Evolutionary conservation across 805 yeast species (phyloP).

Genomic region (Wickerhamomyces strasburgensis): DNA sequence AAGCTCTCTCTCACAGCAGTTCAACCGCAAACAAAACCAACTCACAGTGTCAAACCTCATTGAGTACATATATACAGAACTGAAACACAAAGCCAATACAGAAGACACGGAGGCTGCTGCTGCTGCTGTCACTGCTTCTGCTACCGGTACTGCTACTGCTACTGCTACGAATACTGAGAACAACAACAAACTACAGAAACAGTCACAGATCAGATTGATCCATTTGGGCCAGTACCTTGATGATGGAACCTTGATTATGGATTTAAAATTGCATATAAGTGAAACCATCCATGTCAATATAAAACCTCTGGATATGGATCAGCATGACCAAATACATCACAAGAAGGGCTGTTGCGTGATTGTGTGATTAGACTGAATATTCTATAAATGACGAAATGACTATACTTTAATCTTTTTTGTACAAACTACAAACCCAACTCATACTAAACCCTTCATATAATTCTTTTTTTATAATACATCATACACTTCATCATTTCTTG

Average conservation of each 20-base stretch:
- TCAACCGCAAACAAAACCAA: background rate
- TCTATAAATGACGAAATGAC: too few relatives aligned
- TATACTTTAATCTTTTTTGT: too few relatives aligned
- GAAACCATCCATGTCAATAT: constrained; percentile 27
- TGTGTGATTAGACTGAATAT: too few relatives aligned
- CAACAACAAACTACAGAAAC: too few relatives aligned
- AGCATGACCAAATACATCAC: background rate
- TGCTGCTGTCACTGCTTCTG: background rate
- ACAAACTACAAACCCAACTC: too few relatives aligned
- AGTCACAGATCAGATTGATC: constrained; percentile 25
- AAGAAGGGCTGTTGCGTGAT: constrained; percentile 13
- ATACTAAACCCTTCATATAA: too few relatives aligned
- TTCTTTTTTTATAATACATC: background rate
- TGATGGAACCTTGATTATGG: constrained; percentile 1
- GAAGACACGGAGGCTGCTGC: background rate
- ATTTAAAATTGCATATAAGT: constrained; percentile 19
- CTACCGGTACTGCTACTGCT: background rate
- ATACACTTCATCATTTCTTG: constrained; percentile 21
- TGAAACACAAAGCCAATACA: too few relatives aligned
- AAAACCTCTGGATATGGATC: constrained; percentile 25
- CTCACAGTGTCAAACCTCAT: constrained; percentile 2
- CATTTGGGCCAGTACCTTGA: constrained; percentile 28
- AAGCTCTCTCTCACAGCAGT: background rate
- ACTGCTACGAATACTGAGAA: background rate
- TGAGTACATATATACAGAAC: background rate